Base-by-base conservation (phyloP, 2,329 filamentous ascomycete genomes). In the Rhynchosporium graminicola region DNA sequence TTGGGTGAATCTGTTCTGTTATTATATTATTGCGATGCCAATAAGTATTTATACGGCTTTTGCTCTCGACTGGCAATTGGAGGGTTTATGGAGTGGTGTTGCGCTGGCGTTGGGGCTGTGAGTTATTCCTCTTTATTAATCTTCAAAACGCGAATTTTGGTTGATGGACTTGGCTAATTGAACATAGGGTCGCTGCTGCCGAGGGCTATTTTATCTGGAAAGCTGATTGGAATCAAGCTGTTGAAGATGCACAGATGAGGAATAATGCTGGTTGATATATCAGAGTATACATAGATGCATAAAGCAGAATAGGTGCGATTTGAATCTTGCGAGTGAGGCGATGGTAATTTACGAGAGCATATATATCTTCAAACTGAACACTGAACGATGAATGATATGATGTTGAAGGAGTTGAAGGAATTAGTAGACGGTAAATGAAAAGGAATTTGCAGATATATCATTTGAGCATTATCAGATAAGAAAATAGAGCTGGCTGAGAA, bases 11-110 rank as follows among this genome's bases (percentile, higher is more conserved):
- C 77, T 98, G 2, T 85, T 92, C 56, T 88, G 88, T 28, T 97
- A 97, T 78, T 99, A 98, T 76, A 79, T 84, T 20, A 82, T 98
- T 31, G 94, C 91, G 0, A 81, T 98, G 76, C 94, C 95, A 0
- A 85, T 97, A 40, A 91, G 88, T 45, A 89, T 97, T 68, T 85
- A 83, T 4, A 85, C 89, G 0, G 89, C 87, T 0, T 97, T 98
- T 74, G 88, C 86, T 0, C 77, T 93, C 3, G 81, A 81, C 26
- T 96, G 90, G 92, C 85, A 86, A 52, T 78, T 98, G 43, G 81
- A 85, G 61, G 94, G 94, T 0, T 79, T 98, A 20, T 98, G 94
- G 94, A 79, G 82, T 12, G 90, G 91, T 26, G 85, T 92, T 6
- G 89, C 87, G 0, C 75, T 96, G 66, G 93, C 72, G 8, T 33